Base-by-base conservation (phyloP, 106 monocot species). In the Acorus gramineus region DNA sequence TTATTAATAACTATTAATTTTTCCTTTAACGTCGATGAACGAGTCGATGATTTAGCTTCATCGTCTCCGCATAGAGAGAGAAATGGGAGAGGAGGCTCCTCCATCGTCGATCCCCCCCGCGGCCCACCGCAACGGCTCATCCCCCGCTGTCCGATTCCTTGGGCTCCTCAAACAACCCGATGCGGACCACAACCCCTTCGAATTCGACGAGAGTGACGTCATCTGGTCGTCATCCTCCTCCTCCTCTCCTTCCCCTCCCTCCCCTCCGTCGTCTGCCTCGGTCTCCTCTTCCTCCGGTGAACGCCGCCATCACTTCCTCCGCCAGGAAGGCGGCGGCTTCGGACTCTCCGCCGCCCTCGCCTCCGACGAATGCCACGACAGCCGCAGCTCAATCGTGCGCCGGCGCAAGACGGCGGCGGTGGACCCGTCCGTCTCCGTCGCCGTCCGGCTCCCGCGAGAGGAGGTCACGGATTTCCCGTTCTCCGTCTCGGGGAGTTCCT, bases 171-270 rank as follows among this genome's bases (percentile, higher is more conserved):
- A 73, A 57, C 82, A 72, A 11, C 69, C 77, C 47, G 74, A 74
- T 50, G 47, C 71, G 46, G 53, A 14, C 7, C 44, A 59, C 8
- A 50, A 44, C 7, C 7, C 55, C 3, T 11, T 2, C 28, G 7
- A 28, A 3, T 11, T n/a, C 71, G 67, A 77, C 49, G 90, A 90
- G 78, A 76, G 86, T 60, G 80, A 86, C 69, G 90, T 86, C 78
- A 48, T 61, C 68, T 86, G 86, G 78, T 77, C 84, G 7, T 51
- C 84, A 55, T 84, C 84, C 81, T 68, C 87, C 4, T 69, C 73
- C 9, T 11, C 61, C 46, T 64, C 62, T 46, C 55, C 70, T 44
- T 6, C 52, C n/a, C 6, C 55, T 14, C 44, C 13, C 4, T 53
- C 77, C 52, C 7, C 59, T 8, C 44, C 61, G 3, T 42, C 11